phyloP scores from a whole-genome alignment of 331 rosid genomes.

The Arachis monticola region DNA sequence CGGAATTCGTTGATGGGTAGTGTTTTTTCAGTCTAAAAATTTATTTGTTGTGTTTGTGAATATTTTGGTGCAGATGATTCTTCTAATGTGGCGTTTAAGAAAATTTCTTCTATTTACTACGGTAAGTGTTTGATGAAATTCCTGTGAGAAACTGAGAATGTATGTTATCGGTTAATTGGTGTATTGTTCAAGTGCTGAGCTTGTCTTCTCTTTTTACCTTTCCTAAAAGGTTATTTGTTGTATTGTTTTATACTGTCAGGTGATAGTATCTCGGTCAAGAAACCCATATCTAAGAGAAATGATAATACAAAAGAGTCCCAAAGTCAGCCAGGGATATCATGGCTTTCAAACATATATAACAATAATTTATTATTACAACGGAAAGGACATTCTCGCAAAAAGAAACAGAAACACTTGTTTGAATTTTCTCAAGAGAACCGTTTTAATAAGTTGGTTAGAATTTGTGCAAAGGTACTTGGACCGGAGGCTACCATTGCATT shows the following conservation, averaged over 20 bases:
- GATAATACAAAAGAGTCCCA: slow-evolving; percentile 43
- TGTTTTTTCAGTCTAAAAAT: not conserved
- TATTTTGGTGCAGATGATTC: slow-evolving; percentile 61
- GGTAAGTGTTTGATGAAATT: slow-evolving; percentile 57
- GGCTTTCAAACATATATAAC: slow-evolving; percentile 45
- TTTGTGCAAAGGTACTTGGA: slow-evolving; percentile 63
- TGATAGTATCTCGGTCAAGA: slow-evolving; percentile 35
- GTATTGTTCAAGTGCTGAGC: not conserved
- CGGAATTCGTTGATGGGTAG: not conserved
- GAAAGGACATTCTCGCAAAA: slow-evolving; percentile 56
- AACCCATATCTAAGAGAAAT: slow-evolving; percentile 37
- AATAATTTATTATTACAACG: slow-evolving; percentile 37
- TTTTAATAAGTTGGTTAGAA: slow-evolving; percentile 46
- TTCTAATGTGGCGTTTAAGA: slow-evolving; percentile 34
- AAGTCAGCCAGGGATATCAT: slow-evolving; percentile 41
- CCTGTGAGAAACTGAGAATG: slow-evolving; percentile 37
- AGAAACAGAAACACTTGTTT: slow-evolving; percentile 58
- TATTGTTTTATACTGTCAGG: slow-evolving; percentile 49
- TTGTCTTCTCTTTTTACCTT: slow-evolving; percentile 19
- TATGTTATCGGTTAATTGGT: not conserved
- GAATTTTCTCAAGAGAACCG: slow-evolving; percentile 49
- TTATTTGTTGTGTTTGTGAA: not conserved
- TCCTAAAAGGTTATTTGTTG: slow-evolving; percentile 1
- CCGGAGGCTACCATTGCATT: slow-evolving; percentile 46
- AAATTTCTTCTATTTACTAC: slow-evolving; percentile 51